These are phyloP conservation scores for Macrophomina phaseolina DNA, from an alignment of 2,329 filamentous ascomycete genomes.

Conservation along the genomic window DNA sequence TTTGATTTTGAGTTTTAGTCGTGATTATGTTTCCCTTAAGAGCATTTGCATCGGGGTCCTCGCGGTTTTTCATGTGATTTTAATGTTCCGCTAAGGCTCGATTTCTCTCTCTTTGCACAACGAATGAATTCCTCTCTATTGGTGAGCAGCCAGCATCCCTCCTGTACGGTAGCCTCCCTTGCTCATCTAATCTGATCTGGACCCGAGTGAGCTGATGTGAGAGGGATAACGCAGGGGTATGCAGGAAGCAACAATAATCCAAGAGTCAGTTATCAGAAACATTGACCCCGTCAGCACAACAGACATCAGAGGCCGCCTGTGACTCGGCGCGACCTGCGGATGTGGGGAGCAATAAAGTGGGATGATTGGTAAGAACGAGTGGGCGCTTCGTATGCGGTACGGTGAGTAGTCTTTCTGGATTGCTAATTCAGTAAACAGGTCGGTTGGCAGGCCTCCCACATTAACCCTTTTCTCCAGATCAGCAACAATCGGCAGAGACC, in stretches of 20 bases:
- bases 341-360: not conserved
- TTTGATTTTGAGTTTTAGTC: too few relatives aligned
- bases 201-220: constrained; percentile 18
- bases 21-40: too few relatives aligned
- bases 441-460: not conserved
- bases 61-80: too few relatives aligned
- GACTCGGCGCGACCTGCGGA: not conserved
- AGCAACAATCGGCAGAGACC: constrained; percentile 8
- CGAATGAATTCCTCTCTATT: not conserved
- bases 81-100: too few relatives aligned
- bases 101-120: not conserved
- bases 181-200: constrained; percentile 19
- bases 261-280: constrained; percentile 20
- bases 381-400: not conserved
- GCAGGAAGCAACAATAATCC: constrained; percentile 15
- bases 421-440: not conserved
- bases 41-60: too few relatives aligned
- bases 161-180: constrained; percentile 10
- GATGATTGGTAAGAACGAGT: not conserved
- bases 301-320: not conserved
- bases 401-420: not conserved
- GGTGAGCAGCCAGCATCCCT: not conserved
- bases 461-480: constrained; percentile 4
- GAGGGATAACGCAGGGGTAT: constrained; percentile 3
- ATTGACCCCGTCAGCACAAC: constrained; percentile 5